Evolutionary conservation across 1,284 basidiomycete species (phyloP), one percentile per base, ranked within the genome.

Genomic region (Termitomyces sp.): DNA sequence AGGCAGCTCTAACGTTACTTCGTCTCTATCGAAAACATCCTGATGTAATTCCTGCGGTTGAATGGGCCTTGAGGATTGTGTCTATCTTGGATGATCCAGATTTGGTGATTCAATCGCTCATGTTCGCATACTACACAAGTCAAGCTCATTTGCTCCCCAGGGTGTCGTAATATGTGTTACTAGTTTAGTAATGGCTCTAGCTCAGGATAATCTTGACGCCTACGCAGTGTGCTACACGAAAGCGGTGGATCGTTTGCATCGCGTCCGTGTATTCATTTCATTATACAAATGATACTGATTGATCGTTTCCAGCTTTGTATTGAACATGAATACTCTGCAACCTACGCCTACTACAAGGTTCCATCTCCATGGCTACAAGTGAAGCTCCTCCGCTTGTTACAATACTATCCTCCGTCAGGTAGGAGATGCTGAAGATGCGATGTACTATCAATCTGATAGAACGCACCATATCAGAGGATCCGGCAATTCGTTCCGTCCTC

Each of bases 291-390:
- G 15, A 31, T 39, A 42, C 30, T 39, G 44, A 28, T 42, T 19
- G 12, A 50, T 56, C 67, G 24, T 45, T 33, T 52, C 13, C 63
- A 96, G 92, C 82, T 98, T 60, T 82, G 98, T 15, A 87, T 98
- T 56, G 92, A 96, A 64, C 85, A 90, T 57, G 92, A 98, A 65
- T 95, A 90, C 65, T 77, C 88, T 2, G 79, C 88, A 36, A 89
- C 93, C 53, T 98, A 99, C 67, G 81, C 95, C 30, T 99, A 99
- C 70, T 99, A 99, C 75, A 93, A 93, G 71, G 92, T 98, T 2
- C 97, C 97, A 19, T 92, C 93, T 34, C 96, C 96, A 0, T 99
- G 96, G 97, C 77, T 99, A 30, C 96, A 99, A 74, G 92, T 98
- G 61, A 98, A 98, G 71, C 81, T 99, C 5, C 77, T 99, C 13